Conservation (phyloP, 495 filamentous ascomycete genomes). For the Glutinoglossum americanum region DNA sequence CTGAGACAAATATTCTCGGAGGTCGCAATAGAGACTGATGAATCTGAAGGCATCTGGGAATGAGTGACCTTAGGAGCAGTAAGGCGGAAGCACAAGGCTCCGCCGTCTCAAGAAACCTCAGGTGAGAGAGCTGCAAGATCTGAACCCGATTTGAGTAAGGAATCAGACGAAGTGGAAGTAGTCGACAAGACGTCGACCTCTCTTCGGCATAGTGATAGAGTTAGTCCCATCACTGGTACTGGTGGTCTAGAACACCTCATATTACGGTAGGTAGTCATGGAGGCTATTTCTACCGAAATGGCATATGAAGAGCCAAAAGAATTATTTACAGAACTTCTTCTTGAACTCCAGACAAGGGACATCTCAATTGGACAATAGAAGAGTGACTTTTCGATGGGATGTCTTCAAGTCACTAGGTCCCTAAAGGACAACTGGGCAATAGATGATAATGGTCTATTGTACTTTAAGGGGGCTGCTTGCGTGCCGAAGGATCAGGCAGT, state of each 20-base stretch:
- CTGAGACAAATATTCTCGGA: too few relatives aligned
- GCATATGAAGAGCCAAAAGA: not conserved
- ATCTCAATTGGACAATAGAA: not conserved
- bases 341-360: not conserved
- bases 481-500: not conserved
- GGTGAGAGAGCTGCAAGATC: too few relatives aligned
- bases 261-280: not conserved
- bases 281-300: not conserved
- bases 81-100: too few relatives aligned
- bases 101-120: too few relatives aligned
- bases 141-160: too few relatives aligned
- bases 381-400: not conserved
- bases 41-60: too few relatives aligned
- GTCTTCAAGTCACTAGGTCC: not conserved
- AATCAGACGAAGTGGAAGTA: too few relatives aligned
- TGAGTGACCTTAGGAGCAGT: too few relatives aligned
- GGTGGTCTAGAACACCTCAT: conserved; percentile 2
- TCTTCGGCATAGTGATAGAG: not conserved
- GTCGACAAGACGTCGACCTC: too few relatives aligned
- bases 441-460: not conserved
- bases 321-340: not conserved
- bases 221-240: not conserved
- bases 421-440: not conserved
- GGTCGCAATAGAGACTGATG: too few relatives aligned
- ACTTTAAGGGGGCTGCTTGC: not conserved